phyloP scores from a whole-genome alignment of 805 yeast species.

The Ogataea nonfermentans region DNA sequence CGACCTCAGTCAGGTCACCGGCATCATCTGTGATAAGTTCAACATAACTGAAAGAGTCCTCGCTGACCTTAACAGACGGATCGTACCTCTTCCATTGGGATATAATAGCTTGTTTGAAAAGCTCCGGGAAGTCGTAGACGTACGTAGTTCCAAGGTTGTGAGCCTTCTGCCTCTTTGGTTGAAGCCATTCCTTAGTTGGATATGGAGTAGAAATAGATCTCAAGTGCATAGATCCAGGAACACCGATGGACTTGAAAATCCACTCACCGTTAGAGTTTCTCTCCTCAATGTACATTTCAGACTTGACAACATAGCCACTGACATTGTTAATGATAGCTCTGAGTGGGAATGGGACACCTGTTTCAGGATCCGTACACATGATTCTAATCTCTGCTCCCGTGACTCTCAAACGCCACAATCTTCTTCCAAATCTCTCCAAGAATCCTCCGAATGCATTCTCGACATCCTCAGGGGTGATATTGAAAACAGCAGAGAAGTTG shows the following conservation, averaged over 20 bases:
- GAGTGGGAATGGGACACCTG: conserved; percentile 90
- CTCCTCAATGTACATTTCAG: conserved; percentile 92
- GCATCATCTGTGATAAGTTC: conserved; percentile 86
- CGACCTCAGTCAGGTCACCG: conserved; percentile 79
- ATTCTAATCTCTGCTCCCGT: conserved; percentile 98
- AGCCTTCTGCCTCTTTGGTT: conserved; percentile 98
- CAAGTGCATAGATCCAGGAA: conserved; percentile 96
- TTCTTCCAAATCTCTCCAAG: conserved; percentile 94
- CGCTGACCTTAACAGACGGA: conserved; percentile 58
- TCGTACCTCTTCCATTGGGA: conserved; percentile 78
- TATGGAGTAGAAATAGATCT: conserved; percentile 95
- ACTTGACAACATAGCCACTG: conserved; percentile 94
- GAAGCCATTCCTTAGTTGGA: conserved; percentile 96
- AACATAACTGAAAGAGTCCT: conserved; percentile 70
- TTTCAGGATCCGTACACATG: conserved; percentile 84
- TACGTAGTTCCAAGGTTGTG: conserved; percentile 98
- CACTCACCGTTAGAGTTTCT: conserved; percentile 91
- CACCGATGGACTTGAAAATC: conserved; percentile 94
- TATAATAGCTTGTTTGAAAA: conserved; percentile 88
- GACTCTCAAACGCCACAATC: conserved; percentile 94
- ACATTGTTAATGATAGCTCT: conserved; percentile 96
- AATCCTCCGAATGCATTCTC: conserved; percentile 97
- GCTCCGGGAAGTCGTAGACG: conserved; percentile 98
- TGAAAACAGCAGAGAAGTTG: conserved; percentile 94
- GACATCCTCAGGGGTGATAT: conserved; percentile 91